Base-by-base conservation (phyloP, 2,329 filamentous ascomycete species). In the Colletotrichum tofieldiae region DNA sequence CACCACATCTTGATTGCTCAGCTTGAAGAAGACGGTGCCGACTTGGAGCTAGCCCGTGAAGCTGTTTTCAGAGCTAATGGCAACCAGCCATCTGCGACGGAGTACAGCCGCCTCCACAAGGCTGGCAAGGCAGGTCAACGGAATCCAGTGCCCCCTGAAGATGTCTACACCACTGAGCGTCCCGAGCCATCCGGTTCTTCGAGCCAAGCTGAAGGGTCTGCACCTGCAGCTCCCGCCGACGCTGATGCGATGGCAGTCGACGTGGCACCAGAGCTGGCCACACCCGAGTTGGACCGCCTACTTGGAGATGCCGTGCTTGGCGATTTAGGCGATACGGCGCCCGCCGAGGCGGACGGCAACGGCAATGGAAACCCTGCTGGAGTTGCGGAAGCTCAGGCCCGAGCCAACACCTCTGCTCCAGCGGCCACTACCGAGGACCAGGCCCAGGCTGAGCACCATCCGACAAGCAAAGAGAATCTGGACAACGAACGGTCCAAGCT, bases 21-120 rank as follows among this genome's bases (percentile, higher is more conserved):
- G 12, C 75, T 86, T 18, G 78, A 82, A 37, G 84, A 86, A 11
- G 84, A 85, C 66, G 87, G 86, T 1, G 90, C 85, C 71, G 86
- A 91, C 26, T 84, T 88, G 54, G 89, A 90, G 16, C 85, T 98
- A 64, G 92, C 89, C 8, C 87, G 89, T 41, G 96, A 98, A 81
- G 95, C 94, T 39, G 84, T 96, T 0, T 98, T 94, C 80, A 91
- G 96, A 66, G 94, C 94, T 77, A 93, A 94, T 77, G 94, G 94
- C 67, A 88, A 88, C 65, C 77, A 82, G 5, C 80, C 84, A 2
- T 83, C 86, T 35, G 91, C 94, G 8, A 85, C 86, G 43, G 93
- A 96, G 67, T 98, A 98, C 79, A 96, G 93, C 78, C 86, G 85
- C 67, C 89, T 91, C 18, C 89, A 93, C 72, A 84, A 81, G 58